Evolutionary conservation across 306 rosid genomes (phyloP), one percentile per base, ranked within the genome.

Genomic region (Lupinus albus): DNA sequence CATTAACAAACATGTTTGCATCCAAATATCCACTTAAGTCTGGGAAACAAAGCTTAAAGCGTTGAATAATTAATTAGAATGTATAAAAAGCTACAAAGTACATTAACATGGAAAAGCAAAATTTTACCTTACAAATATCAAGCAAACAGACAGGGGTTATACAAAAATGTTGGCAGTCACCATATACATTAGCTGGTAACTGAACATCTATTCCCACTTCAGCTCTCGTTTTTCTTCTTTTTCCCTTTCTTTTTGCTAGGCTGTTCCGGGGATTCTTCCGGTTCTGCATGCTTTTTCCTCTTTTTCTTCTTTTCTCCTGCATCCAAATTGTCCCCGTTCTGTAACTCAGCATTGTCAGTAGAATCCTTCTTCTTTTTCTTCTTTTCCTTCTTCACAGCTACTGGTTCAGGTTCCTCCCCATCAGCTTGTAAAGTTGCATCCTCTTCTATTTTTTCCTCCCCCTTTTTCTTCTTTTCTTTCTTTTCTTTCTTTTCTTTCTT

Each of bases 221-320:
- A 79, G 20, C 16, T 56, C 12, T 25, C 76, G 38, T 0, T 73
- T 68, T 74, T 79, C 83, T 79, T 79, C 78, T 73, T 79, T 3
- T 79, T 79, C 3, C 64, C 83, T 63, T 79, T 73, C 83, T 73
- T 79, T 50, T 79, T 73, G 72, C 71, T 79, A 7, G 82, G 82
- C 52, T 21, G 36, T 50, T 67, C 76, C 30, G 61, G 11, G 3
- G 77, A 41, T 32, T 73, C 85, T 25, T 79, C 82, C 6, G 28
- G 57, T 18, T 68, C 77, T 2, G 45, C 63, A 0, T 64, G 57
- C 63, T 81, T 81, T 71, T 77, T 81, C 63, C 82, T 69, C 64
- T 77, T 81, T 69, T 77, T 77, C 75, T 81, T 77, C 68, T 77
- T 81, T 39, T 77, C 82, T 14, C 71, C 82, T 8, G 36, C 74